Base-by-base conservation (phyloP, 2,329 filamentous ascomycete genomes). In the Colletotrichum paranaense region DNA sequence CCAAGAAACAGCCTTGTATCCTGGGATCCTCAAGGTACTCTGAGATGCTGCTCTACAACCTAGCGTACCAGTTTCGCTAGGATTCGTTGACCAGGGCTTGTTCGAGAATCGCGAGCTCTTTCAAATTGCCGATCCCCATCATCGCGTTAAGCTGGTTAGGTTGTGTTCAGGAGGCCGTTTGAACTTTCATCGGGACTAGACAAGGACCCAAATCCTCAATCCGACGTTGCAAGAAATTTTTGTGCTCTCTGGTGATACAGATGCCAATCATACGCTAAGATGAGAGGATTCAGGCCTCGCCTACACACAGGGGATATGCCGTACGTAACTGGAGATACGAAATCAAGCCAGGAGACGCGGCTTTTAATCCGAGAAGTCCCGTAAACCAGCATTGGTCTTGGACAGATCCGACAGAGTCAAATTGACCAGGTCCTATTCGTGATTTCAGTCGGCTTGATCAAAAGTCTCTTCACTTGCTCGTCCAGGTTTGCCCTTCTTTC, bases 301-400 rank as follows among this genome's bases (percentile, higher is more conserved):
- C 35, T 12, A 38, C 32, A 62, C 22, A 19, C 14, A 28, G 38
- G 30, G 49, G 22, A 8, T n/a, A 19, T 32, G 19, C 16, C 59
- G 55, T 49, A 22, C 30, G 52, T 72, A 42, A 38, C n/a, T 22
- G 24, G 5, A n/a, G 57, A 14, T 6, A 11, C 19, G 52, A 14
- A 24, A 4, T 7, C 8, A 9, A 11, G 22, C 49, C 22, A 59
- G 16, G 22, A 22, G 22, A 12, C 16, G 58, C 49, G 52, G 49
- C 58, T 68, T 68, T 68, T 62, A 72, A 72, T n/a, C 56, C 64
- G 58, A 30, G 64, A 24, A 38, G 24, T 30, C 28, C 64, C 64
- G 24, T 42, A 6, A 42, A 19, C 38, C 38, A 42, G 38, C 38
- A 16, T 19, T 42, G 16, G 14, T 19, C 38, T 42, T 42, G 38